Evolutionary conservation across 2,329 filamentous ascomycete species (phyloP).

Genomic region (Colletotrichum australisinense): DNA sequence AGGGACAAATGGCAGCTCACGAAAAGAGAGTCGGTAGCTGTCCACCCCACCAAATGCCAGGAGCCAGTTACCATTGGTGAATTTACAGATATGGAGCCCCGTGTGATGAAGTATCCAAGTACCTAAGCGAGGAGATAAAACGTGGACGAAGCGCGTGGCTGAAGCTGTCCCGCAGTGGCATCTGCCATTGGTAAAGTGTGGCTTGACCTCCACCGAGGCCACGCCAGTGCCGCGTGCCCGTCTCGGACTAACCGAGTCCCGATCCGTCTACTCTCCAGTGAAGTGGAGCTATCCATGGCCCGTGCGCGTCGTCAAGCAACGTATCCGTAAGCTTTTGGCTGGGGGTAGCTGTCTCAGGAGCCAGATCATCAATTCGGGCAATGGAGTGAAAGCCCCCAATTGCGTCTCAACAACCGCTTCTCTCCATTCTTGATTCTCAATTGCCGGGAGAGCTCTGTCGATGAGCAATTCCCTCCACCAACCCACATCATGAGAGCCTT

Average conservation of each 20-base stretch:
- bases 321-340: slow-evolving; percentile 47
- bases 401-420: slow-evolving; percentile 30
- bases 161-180: neutral
- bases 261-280: neutral
- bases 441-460: slow-evolving; percentile 39
- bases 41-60: slow-evolving; percentile 21
- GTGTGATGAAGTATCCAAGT: neutral
- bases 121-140: neutral
- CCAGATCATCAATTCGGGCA: slow-evolving; percentile 37
- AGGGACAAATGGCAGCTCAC: neutral
- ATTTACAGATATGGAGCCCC: neutral
- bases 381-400: slow-evolving; percentile 38
- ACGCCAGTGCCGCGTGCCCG: neutral
- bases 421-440: slow-evolving; percentile 32
- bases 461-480: slow-evolving; percentile 41
- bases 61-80: slow-evolving; percentile 9
- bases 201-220: neutral
- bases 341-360: slow-evolving; percentile 41
- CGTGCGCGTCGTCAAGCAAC: slow-evolving; percentile 45
- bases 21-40: slow-evolving; percentile 3
- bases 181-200: neutral
- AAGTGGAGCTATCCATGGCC: slow-evolving; percentile 1
- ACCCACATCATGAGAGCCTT: slow-evolving; percentile 57
- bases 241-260: slow-evolving; percentile 24
- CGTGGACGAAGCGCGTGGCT: slow-evolving; percentile 4